Percentiles rank a stretch among this genome's conserved stretches.
Evolutionary conservation across 2,329 filamentous ascomycete species (phyloP).

Genomic region (Scortechinia acanthostroma): DNA sequence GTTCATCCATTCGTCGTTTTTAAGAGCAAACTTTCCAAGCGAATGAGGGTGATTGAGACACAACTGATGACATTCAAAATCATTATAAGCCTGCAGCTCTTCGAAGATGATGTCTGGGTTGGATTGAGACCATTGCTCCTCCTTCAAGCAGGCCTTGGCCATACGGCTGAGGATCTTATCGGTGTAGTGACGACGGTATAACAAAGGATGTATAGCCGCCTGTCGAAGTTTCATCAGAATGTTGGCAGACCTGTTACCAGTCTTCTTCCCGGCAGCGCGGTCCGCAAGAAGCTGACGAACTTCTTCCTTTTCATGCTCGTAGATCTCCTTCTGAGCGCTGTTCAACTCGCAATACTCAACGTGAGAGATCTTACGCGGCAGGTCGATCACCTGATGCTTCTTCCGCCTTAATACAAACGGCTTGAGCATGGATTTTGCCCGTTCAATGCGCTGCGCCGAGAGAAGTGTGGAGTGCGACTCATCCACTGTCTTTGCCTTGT

Average conservation of each 20-base stretch:
- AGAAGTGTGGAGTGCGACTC: slow-evolving; percentile 49
- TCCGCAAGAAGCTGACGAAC: slow-evolving; percentile 44
- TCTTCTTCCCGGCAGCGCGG: slow-evolving; percentile 39
- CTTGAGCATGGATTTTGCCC: slow-evolving; percentile 61
- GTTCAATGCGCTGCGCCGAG: slow-evolving; percentile 53
- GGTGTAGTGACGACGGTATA: slow-evolving; percentile 52
- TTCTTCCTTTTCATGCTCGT: slow-evolving; percentile 42
- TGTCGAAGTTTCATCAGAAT: slow-evolving; percentile 59
- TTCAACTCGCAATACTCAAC: slow-evolving; percentile 60
- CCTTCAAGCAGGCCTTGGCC: slow-evolving; percentile 46
- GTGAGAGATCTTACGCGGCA: slow-evolving; percentile 50
- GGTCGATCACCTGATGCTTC: slow-evolving; percentile 59
- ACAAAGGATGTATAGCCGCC: slow-evolving; percentile 58
- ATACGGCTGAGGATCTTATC: slow-evolving; percentile 49
- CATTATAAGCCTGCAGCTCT: slow-evolving; percentile 44
- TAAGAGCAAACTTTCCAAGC: slow-evolving; percentile 45
- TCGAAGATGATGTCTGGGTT: slow-evolving; percentile 41
- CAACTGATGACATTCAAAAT: slow-evolving; percentile 54
- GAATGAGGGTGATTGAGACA: slow-evolving; percentile 41
- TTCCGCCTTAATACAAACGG: slow-evolving; percentile 63
- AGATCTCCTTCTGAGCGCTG: slow-evolving; percentile 45
- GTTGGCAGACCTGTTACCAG: slow-evolving; percentile 38
- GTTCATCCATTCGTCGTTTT: slow-evolving; percentile 39
- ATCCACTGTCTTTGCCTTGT: slow-evolving; percentile 54
- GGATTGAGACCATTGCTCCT: slow-evolving; percentile 38